Evolutionary conservation across 2,329 filamentous ascomycete species (phyloP).

Genomic region (Xylaria sp.): DNA sequence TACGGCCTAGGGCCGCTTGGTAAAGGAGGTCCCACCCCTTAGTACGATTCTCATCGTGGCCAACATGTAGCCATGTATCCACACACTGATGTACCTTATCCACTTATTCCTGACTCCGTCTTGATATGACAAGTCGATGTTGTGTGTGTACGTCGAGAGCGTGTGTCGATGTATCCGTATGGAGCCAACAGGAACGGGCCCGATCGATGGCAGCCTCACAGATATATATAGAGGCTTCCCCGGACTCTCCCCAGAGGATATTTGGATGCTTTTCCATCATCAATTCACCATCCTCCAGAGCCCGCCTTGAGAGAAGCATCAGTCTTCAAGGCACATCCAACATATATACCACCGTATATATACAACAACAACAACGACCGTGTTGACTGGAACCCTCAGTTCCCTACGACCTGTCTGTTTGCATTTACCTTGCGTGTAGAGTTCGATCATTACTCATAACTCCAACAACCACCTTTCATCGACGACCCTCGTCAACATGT

Average conservation of each 20-base stretch:
- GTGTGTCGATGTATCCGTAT: constrained; percentile 5
- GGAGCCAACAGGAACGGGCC: constrained; percentile 19
- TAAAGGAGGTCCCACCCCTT: constrained; percentile 16
- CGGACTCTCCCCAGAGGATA: not conserved
- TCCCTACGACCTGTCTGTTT: constrained; percentile 16
- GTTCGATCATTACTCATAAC: constrained; percentile 39
- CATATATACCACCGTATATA: constrained; percentile 9
- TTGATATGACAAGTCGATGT: constrained; percentile 5
- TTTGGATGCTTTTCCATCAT: not conserved
- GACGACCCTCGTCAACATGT: constrained; percentile 21
- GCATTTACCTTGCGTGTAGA: constrained; percentile 38
- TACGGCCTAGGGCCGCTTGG: constrained; percentile 6
- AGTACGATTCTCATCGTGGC: constrained; percentile 8
- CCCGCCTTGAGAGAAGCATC: constrained; percentile 8
- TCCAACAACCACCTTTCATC: constrained; percentile 10
- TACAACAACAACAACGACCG: constrained; percentile 3
- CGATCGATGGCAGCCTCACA: constrained; percentile 5
- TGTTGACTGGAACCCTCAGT: constrained; percentile 9
- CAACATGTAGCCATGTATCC: constrained; percentile 16
- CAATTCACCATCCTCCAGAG: constrained; percentile 5
- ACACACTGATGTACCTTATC: constrained; percentile 28
- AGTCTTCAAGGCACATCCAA: constrained; percentile 1
- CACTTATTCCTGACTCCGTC: constrained; percentile 19
- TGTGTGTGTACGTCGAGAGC: constrained; percentile 12
- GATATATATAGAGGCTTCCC: constrained; percentile 20